A percentile compares a stretch with the other conserved stretches of the same genome.
Evolutionary conservation across 441 rosid genomes (phyloP).

Genomic region (Populus hybrid): DNA sequence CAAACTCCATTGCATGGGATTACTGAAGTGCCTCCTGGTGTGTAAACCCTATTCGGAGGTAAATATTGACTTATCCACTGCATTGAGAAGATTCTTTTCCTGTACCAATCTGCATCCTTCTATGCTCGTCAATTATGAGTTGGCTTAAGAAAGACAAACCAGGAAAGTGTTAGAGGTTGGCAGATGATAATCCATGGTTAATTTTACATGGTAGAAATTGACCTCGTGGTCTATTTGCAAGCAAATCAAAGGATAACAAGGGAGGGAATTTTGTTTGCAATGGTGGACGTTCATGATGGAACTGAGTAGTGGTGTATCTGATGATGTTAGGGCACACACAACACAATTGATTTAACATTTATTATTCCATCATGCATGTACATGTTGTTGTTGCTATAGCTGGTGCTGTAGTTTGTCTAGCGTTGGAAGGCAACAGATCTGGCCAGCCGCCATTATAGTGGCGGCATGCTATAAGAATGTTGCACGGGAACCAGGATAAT

Average conservation of each 20-base stretch:
- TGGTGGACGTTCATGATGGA: conserved; percentile 6
- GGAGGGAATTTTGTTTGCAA: neutral
- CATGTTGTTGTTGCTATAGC: neutral
- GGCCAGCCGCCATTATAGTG: neutral
- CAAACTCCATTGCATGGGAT: conserved; percentile 44
- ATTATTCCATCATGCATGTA: neutral
- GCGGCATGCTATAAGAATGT: neutral
- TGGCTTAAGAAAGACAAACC: conserved; percentile 2
- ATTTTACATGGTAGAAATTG: neutral
- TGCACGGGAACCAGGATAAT: neutral
- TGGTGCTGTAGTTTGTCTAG: neutral
- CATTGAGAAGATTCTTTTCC: conserved; percentile 1
- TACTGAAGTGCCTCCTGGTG: conserved; percentile 34
- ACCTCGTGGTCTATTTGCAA: conserved; percentile 8
- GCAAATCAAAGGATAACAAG: neutral
- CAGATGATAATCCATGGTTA: conserved; percentile 12
- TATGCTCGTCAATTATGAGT: neutral
- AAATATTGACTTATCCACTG: conserved; percentile 20
- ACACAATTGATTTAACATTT: neutral
- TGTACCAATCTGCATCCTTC: neutral
- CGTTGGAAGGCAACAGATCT: neutral
- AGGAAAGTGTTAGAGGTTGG: conserved; percentile 12
- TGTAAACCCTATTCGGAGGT: conserved; percentile 34
- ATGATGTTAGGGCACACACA: conserved; percentile 13
- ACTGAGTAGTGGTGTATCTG: conserved; percentile 21